A percentile compares a stretch with the other conserved stretches of the same genome.
Evolutionary conservation across 2,329 filamentous ascomycete species (phyloP).

Genomic region (Stagonosporopsis rhizophila): DNA sequence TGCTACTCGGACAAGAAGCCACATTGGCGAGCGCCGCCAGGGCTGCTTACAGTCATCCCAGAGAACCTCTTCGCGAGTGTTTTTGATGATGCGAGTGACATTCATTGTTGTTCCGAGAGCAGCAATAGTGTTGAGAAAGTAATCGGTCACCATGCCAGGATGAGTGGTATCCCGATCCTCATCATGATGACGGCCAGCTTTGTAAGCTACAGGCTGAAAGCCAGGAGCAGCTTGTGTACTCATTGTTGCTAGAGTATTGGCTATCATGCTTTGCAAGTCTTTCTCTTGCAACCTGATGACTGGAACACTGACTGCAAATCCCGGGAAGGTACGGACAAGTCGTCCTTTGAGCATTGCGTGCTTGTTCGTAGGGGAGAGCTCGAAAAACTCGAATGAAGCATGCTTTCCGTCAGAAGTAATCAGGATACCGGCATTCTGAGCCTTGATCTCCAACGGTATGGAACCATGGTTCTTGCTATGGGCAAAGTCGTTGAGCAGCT

Average conservation of each 20-base stretch:
- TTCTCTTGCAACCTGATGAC: slow-evolving; percentile 26
- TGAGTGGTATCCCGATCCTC: slow-evolving; percentile 60
- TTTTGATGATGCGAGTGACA: slow-evolving; percentile 54
- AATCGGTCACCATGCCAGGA: slow-evolving; percentile 61
- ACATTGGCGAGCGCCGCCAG: slow-evolving; percentile 62
- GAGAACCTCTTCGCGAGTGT: slow-evolving; percentile 63
- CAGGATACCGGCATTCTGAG: slow-evolving; percentile 58
- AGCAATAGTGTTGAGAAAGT: slow-evolving; percentile 53
- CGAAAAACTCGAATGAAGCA: slow-evolving; percentile 55
- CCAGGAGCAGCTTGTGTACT: slow-evolving; percentile 44
- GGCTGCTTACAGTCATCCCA: slow-evolving; percentile 50
- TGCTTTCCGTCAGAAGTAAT: slow-evolving; percentile 36
- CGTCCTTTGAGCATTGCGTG: slow-evolving; percentile 51
- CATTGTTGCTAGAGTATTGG: slow-evolving; percentile 46
- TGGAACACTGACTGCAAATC: slow-evolving; percentile 45
- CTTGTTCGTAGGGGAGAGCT: slow-evolving; percentile 53
- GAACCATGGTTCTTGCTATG: slow-evolving; percentile 6
- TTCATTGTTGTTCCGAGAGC: slow-evolving; percentile 45
- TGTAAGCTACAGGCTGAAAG: slow-evolving; percentile 48
- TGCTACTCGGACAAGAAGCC: slow-evolving; percentile 62
- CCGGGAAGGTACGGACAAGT: slow-evolving; percentile 56
- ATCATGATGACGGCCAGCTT: slow-evolving; percentile 45
- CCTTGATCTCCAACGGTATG: slow-evolving; percentile 52
- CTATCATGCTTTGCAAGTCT: slow-evolving; percentile 34
- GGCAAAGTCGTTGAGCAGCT: slow-evolving; percentile 25